These are phyloP conservation scores for Aspergillus sp. DNA, from an alignment of 2,329 filamentous ascomycete species.

Conservation along the genomic window DNA sequence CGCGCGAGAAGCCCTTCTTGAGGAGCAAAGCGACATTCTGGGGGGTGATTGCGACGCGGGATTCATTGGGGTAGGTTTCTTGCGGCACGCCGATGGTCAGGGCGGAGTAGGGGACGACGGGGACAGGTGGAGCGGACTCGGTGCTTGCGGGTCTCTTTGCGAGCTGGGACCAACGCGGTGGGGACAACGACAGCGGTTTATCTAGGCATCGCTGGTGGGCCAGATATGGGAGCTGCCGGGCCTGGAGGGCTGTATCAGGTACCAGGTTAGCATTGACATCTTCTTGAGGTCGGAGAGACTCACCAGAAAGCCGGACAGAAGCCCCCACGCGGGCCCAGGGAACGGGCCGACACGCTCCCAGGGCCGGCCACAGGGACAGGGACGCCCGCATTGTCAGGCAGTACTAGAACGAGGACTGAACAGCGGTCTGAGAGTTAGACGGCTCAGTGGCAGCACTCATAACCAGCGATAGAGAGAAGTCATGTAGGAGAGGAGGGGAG, in stretches of 20 bases:
- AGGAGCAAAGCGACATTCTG: conserved; percentile 71
- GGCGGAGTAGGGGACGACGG: conserved; percentile 52
- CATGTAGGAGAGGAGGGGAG: conserved; percentile 1
- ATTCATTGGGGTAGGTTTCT: conserved; percentile 70
- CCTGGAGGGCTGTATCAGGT: conserved; percentile 9
- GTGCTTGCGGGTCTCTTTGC: conserved; percentile 15
- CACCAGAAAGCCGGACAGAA: conserved; percentile 14
- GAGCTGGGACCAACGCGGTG: conserved; percentile 8
- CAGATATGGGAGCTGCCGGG: conserved; percentile 7
- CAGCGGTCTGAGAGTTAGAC: background rate
- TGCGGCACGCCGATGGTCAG: conserved; percentile 70
- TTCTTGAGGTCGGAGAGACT: conserved; percentile 5
- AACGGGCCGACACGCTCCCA: conserved; percentile 17
- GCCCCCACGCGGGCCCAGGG: conserved; percentile 14
- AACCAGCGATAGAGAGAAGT: conserved; percentile 1
- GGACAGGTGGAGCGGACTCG: conserved; percentile 12
- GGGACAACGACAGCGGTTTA: background rate
- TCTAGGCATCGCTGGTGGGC: conserved; percentile 5
- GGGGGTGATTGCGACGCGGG: conserved; percentile 74
- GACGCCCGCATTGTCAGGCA: conserved; percentile 17
- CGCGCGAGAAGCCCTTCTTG: conserved; percentile 72
- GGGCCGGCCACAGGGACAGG: conserved; percentile 16
- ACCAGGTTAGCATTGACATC: background rate
- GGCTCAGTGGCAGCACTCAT: background rate
- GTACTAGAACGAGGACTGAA: no score